Evolutionary conservation across 225 moss, liverwort and hornwort genomes (phyloP), one percentile per base, ranked within the genome.

Genomic region (Bryum argenteum): DNA sequence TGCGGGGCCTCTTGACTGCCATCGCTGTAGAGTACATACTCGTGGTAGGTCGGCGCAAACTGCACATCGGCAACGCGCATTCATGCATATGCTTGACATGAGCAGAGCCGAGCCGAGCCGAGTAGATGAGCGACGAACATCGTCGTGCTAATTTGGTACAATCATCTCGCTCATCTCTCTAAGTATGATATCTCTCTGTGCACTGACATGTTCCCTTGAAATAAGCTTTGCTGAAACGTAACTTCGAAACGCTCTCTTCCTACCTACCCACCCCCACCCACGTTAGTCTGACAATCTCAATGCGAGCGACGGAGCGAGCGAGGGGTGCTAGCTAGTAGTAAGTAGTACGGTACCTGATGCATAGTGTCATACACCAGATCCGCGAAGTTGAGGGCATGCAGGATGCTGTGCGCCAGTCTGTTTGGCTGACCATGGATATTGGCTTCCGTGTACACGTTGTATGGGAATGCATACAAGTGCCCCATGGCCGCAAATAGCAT

Each of bases 21-120:
- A 77, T 97, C 88, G 58, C 94, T 97, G 18, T 97, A 94, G 39
- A 97, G 71, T 26, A 93, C 87, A 65, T 97, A 97, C 71, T 97
- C 88, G 65, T 97, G 94, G 80, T 97, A 97, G 6, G 90, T 89
- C 3, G 96, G 91, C 28, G 91, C 96, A 72, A 97, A 97, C 90
- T 97, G 87, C 82, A 72, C 24, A 50, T 63, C 67, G 22, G 18
- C 61, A 47, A 47, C 45, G 0, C 1, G 9, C 15, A 41, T 44
- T 59, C 8, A 41, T 44, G 59, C 8, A 18, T 58, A 37, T 11
- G 38, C 51, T 23, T 52, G 62, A n/a, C 48, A 45, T 56, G 56
- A 33, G 16, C 6, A 24, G 11, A 58, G 3, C 54, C 4, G 16
- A 37, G n/a, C 58, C 1, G 54, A 40, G 19, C 9, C 0, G 9